A percentile compares a stretch with the other conserved stretches of the same genome.
phyloP scores from a whole-genome alignment of 1,139 yeast genomes.

The Hansenula lynferdii region DNA sequence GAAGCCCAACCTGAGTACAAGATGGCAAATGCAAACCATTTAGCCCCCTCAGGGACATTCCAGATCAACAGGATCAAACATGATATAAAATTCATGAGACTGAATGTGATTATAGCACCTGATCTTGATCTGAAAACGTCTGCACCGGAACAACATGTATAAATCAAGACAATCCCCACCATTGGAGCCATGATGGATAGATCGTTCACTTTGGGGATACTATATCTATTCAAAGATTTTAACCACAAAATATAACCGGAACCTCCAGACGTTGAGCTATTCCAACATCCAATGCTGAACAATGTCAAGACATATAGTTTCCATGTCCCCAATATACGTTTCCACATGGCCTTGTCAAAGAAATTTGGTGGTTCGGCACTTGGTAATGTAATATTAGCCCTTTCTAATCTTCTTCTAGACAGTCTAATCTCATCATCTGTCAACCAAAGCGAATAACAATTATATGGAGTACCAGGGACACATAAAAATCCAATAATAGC shows the following conservation, averaged over 20 bases:
- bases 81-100: slow-evolving; percentile 4
- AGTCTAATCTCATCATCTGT: slow-evolving; percentile 33
- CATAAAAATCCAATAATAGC: slow-evolving; percentile 55
- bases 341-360: slow-evolving; percentile 35
- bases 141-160: slow-evolving; percentile 24
- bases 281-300: slow-evolving; percentile 36
- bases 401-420: slow-evolving; percentile 20
- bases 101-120: slow-evolving; percentile 4
- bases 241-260: slow-evolving; percentile 27
- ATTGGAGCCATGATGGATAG: slow-evolving; percentile 28
- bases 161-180: slow-evolving; percentile 27
- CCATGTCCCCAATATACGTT: slow-evolving; percentile 42
- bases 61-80: slow-evolving; percentile 6
- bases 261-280: slow-evolving; percentile 25
- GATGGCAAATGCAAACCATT: slow-evolving; percentile 32
- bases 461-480: slow-evolving; percentile 65
- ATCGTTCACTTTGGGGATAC: slow-evolving; percentile 27
- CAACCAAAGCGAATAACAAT: slow-evolving; percentile 23
- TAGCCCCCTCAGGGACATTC: slow-evolving; percentile 24
- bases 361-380: slow-evolving; percentile 36
- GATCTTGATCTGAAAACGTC: slow-evolving; percentile 1
- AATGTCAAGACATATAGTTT: slow-evolving; percentile 29
- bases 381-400: slow-evolving; percentile 43
- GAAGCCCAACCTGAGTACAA: slow-evolving; percentile 31
- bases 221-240: slow-evolving; percentile 24